These are phyloP conservation scores for Chytriomyces confervae DNA, from an alignment of 192 early-diverging fungal species.

Conservation along the genomic window DNA sequence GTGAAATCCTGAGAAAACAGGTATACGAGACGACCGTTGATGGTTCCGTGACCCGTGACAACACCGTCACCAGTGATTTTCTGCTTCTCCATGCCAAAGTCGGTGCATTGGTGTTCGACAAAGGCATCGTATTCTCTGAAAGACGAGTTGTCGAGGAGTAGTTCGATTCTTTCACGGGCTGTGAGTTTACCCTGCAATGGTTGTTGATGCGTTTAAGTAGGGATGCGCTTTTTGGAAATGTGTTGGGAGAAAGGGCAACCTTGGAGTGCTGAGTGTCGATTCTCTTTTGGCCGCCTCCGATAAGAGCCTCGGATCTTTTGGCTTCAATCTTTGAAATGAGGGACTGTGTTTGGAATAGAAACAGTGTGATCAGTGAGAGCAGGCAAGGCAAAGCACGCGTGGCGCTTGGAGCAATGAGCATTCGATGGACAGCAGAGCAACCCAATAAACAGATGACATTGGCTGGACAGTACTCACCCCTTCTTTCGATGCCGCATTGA, in stretches of 20 bases:
- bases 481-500: conserved; percentile 32
- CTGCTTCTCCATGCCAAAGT: conserved; percentile 84
- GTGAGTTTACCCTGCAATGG: conserved; percentile 92
- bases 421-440: not conserved
- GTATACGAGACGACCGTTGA: conserved; percentile 91
- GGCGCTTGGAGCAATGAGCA: too few species aligned
- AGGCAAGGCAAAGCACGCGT: too few species aligned
- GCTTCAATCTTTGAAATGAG: conserved; percentile 35
- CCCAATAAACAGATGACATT: too few species aligned
- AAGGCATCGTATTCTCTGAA: conserved; percentile 93
- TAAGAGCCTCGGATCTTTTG: conserved; percentile 73
- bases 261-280: conserved; percentile 84
- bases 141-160: conserved; percentile 79
- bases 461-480: conserved; percentile 9
- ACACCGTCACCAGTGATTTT: conserved; percentile 91
- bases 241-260: conserved; percentile 38
- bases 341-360: not conserved
- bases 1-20: conserved; percentile 94
- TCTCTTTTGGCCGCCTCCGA: conserved; percentile 81
- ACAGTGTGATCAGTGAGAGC: too few species aligned
- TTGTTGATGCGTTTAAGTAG: conserved; percentile 53
- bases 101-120: conserved; percentile 90
- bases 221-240: not conserved
- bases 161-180: conserved; percentile 85
- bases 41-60: conserved; percentile 91